These are phyloP conservation scores for Candolleomyces efflorescens DNA, from an alignment of 768 basidiomycete species.

Conservation along the genomic window DNA sequence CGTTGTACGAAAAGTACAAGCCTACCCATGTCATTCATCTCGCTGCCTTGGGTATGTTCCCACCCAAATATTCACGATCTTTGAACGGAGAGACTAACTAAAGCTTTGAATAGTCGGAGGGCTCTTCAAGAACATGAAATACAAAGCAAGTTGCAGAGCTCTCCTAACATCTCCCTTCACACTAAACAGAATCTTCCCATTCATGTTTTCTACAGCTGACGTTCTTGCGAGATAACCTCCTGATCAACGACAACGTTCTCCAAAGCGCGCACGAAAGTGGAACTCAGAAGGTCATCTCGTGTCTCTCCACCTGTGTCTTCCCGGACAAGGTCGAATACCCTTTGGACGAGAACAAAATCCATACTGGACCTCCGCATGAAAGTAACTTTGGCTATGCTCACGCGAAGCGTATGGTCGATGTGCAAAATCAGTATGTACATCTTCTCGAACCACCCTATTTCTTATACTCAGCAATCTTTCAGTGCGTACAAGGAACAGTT, in stretches of 20 bases:
- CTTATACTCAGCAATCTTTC: background rate
- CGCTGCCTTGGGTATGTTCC: slow-evolving; percentile 76
- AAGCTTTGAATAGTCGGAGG: slow-evolving; percentile 67
- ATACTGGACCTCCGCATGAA: slow-evolving; percentile 86
- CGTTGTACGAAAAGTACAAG: slow-evolving; percentile 84
- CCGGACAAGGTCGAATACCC: slow-evolving; percentile 94
- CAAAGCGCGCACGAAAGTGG: slow-evolving; percentile 65
- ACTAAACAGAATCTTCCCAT: background rate
- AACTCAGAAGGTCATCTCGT: slow-evolving; percentile 82
- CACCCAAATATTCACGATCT: no score
- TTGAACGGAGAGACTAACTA: background rate
- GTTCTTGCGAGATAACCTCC: slow-evolving; percentile 90
- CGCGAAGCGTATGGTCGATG: slow-evolving; percentile 93
- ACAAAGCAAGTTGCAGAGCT: slow-evolving; percentile 51
- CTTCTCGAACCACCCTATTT: background rate
- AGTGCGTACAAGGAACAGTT: slow-evolving; percentile 97
- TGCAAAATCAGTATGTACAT: slow-evolving; percentile 79
- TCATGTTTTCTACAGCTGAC: slow-evolving; percentile 51
- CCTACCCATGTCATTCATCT: slow-evolving; percentile 97
- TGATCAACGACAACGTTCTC: slow-evolving; percentile 94
- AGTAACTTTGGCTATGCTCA: slow-evolving; percentile 98
- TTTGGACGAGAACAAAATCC: slow-evolving; percentile 89
- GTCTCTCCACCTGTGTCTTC: slow-evolving; percentile 96
- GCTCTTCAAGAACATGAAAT: slow-evolving; percentile 93
- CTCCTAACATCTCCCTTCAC: no score